Evolutionary conservation across 495 filamentous ascomycete species (phyloP), one percentile per base, ranked within the genome.

Genomic region (Astrothelium subdiscretum): DNA sequence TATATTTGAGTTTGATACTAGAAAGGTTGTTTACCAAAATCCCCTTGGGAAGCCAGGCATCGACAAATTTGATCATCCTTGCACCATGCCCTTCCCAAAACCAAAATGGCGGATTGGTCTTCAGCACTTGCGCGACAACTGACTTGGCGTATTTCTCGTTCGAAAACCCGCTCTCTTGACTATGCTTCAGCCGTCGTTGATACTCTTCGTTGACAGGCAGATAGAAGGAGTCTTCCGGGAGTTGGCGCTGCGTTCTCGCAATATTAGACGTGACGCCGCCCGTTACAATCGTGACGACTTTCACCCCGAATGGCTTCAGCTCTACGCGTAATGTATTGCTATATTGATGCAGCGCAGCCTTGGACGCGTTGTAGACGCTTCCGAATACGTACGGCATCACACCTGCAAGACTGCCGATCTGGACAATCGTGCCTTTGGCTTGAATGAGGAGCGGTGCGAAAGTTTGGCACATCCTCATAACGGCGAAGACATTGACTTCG

Each of bases 261-360:
- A 87, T 84, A 20, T 78, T 80, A 54, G 76, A 80, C 68, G 83
- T 75, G 27, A 87, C 83, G 4, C 85, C 84, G 3, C 84, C 85
- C 4, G 84, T 87, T 8, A 86, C 73, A 8, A 87, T 72, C 0
- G 69, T 72, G 20, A 77, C 63, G n/a, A 77, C 76, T 18, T 65
- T 40, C 2, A 80, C 79, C 3, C 73, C 77, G 11, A 82, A 73
- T 8, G 77, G 80, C 40, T 66, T 73, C 24, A 82, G 64, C 62
- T 81, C 85, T 11, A 87, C 74, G 13, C 84, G 77, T 43, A 89
- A 69, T 1, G 83, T 82, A 40, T 87, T 78, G 65, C 75, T 80
- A 63, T 83, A 85, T 2, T 78, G 75, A 62, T 85, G 82, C 58
- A 87, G 65, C 6, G 86, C 86, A 1, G 83, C 83, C 72, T 87